These are phyloP conservation scores for Recurvomyces mirabilis DNA, from an alignment of 495 filamentous ascomycete species.

Conservation along the genomic window DNA sequence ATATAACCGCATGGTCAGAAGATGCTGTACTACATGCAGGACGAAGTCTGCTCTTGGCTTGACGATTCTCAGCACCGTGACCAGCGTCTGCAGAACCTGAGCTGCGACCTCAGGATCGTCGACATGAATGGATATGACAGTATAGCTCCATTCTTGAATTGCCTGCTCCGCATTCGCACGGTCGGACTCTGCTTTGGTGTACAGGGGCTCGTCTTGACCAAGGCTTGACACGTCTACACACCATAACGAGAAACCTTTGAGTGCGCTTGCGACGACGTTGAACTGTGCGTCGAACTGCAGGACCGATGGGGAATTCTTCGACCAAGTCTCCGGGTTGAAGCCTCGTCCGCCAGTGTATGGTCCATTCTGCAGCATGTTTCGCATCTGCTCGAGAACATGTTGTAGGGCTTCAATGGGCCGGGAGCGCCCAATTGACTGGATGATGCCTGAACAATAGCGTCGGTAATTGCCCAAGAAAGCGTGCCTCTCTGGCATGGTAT, in stretches of 20 bases:
- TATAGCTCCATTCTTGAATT: constrained; percentile 71
- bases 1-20: constrained; percentile 65
- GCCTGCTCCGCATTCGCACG: constrained; percentile 23
- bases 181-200: constrained; percentile 49
- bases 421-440: constrained; percentile 71
- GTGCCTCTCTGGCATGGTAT: constrained; percentile 87
- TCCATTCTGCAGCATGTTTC: constrained; percentile 52
- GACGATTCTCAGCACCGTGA: constrained; percentile 72
- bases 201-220: constrained; percentile 40
- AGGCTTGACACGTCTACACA: constrained; percentile 32
- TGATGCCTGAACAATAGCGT: constrained; percentile 72
- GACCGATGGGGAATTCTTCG: constrained; percentile 64
- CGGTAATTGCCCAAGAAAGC: constrained; percentile 96
- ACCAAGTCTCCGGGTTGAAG: constrained; percentile 64
- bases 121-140: constrained; percentile 60
- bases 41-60: constrained; percentile 68
- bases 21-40: constrained; percentile 76
- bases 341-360: constrained; percentile 60
- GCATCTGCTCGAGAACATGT: constrained; percentile 69
- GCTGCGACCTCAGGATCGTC: constrained; percentile 86
- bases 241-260: constrained; percentile 87
- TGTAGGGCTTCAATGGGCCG: constrained; percentile 73
- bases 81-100: constrained; percentile 68
- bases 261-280: constrained; percentile 76
- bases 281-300: constrained; percentile 81